A percentile compares a stretch with the other conserved stretches of the same genome.
These are phyloP conservation scores for Lomentospora prolificans DNA, from an alignment of 2,329 filamentous ascomycete genomes.

Conservation along the genomic window DNA sequence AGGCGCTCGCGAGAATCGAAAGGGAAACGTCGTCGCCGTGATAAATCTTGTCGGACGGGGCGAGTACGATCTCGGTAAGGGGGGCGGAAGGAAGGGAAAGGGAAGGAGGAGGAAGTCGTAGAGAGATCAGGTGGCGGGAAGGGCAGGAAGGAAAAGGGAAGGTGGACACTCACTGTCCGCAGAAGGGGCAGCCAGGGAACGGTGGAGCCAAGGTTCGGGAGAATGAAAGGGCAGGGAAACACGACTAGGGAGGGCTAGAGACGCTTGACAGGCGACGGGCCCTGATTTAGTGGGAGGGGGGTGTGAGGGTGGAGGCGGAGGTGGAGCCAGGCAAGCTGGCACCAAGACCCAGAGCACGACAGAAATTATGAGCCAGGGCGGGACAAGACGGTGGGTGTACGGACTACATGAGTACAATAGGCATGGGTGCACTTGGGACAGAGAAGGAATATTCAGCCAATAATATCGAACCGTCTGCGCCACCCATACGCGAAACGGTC, in stretches of 20 bases:
- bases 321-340: conserved; percentile 2
- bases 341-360: background rate
- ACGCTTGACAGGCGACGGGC: background rate
- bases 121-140: conserved; percentile 9
- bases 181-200: background rate
- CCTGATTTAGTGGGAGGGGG: conserved; percentile 4
- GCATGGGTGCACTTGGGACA: background rate
- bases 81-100: conserved; percentile 3
- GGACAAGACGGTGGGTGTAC: background rate
- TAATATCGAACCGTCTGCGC: background rate
- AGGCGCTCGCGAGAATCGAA: conserved; percentile 11
- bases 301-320: conserved; percentile 1
- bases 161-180: background rate
- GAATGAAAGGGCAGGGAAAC: conserved; percentile 4
- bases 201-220: conserved; percentile 6
- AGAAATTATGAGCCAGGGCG: background rate
- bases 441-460: background rate
- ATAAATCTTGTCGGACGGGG: conserved; percentile 6
- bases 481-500: background rate
- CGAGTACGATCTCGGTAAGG: conserved; percentile 6
- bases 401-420: background rate
- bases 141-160: conserved; percentile 4
- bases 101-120: conserved; percentile 6
- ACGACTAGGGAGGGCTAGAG: background rate
- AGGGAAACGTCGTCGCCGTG: conserved; percentile 10